Percentiles rank a stretch among this genome's conserved stretches.
Evolutionary conservation across 768 basidiomycete genomes (phyloP).

Genomic region (Lactarius deliciosus): DNA sequence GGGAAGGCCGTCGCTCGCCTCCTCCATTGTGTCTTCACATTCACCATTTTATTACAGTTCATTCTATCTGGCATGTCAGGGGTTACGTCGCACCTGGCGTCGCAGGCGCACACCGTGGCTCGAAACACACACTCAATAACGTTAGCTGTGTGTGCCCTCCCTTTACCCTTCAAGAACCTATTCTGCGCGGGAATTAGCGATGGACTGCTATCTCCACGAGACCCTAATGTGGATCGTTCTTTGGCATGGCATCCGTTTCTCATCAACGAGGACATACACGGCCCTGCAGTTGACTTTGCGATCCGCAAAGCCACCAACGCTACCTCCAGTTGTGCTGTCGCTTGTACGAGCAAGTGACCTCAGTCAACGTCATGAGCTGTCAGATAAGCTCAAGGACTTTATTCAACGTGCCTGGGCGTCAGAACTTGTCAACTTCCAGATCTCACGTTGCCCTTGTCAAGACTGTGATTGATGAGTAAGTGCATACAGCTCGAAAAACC

Average conservation of each 20-base stretch:
- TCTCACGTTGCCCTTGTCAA: conserved; percentile 3
- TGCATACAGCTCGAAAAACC: too few species aligned
- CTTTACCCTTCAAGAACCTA: conserved; percentile 1
- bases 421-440: neutral
- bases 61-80: conserved; percentile 3
- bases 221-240: too few species aligned
- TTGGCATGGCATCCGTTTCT: too few species aligned
- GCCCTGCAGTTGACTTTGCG: too few species aligned
- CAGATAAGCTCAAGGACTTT: conserved; percentile 3
- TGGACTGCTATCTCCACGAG: too few species aligned
- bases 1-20: neutral
- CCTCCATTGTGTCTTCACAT: neutral
- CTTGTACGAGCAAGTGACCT: too few species aligned
- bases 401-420: neutral
- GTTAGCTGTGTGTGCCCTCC: conserved; percentile 3
- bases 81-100: neutral
- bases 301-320: too few species aligned
- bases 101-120: neutral
- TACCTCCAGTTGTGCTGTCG: too few species aligned
- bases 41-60: neutral
- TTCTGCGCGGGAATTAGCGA: neutral
- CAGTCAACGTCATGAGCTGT: neutral
- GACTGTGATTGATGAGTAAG: too few species aligned
- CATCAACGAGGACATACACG: too few species aligned
- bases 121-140: conserved; percentile 2